phyloP scores from a whole-genome alignment of 139 green algal genomes.

The Closterium sp. region DNA sequence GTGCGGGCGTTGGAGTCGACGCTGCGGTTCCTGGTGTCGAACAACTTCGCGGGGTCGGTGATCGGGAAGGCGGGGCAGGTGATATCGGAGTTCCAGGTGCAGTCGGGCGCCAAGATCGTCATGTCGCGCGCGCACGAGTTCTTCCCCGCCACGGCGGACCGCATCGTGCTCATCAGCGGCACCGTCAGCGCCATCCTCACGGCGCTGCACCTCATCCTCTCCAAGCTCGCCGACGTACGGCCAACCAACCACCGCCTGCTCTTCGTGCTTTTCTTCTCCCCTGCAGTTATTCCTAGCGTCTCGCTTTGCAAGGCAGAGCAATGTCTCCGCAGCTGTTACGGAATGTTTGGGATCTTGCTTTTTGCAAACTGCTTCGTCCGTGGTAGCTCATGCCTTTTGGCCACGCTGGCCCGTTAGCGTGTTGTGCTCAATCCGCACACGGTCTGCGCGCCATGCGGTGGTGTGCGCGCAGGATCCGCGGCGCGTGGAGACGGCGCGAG shows the following conservation, averaged over 20 bases:
- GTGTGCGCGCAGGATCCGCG: background rate
- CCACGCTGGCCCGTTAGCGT: no score
- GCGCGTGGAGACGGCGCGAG: background rate
- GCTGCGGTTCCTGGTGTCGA: conserved; percentile 68
- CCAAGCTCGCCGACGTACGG: conserved; percentile 60
- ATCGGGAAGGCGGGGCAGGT: conserved; percentile 72
- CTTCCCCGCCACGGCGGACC: conserved; percentile 66
- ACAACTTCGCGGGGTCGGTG: conserved; percentile 68
- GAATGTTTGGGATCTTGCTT: no score
- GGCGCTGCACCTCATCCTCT: conserved; percentile 76
- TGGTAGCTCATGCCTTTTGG: no score
- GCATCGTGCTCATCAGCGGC: conserved; percentile 74
- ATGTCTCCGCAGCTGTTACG: no score
- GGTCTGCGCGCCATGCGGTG: no score
- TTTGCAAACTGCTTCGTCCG: no score
- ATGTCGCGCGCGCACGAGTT: conserved; percentile 62
- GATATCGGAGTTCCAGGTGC: conserved; percentile 74
- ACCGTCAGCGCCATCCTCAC: conserved; percentile 70
- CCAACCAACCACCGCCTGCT: background rate
- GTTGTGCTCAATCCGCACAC: no score
- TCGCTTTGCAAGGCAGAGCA: no score
- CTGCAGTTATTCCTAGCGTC: background rate
- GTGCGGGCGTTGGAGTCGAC: conserved; percentile 5
- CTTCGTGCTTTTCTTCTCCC: background rate
- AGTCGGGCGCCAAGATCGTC: conserved; percentile 69